Percentiles rank a stretch among this genome's conserved stretches.
These are phyloP conservation scores for Trichoderma sp. DNA, from an alignment of 2,329 filamentous ascomycete genomes.

Conservation along the genomic window DNA sequence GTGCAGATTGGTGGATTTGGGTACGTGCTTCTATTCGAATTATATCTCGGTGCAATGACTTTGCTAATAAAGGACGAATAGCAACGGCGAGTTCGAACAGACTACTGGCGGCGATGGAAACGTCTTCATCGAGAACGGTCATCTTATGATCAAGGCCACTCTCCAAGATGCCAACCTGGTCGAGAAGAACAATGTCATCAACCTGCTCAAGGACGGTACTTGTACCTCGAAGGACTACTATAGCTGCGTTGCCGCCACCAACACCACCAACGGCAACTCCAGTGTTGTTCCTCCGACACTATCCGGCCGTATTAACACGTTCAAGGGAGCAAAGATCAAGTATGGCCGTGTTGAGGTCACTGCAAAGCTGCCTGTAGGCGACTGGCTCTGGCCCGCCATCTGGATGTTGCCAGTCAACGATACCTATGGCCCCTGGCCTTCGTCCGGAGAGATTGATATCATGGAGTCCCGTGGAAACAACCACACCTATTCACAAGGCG, in stretches of 20 bases:
- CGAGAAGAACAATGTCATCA: slow-evolving; percentile 62
- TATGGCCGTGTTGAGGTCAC: slow-evolving; percentile 80
- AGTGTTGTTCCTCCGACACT: slow-evolving; percentile 74
- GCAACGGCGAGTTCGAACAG: slow-evolving; percentile 78
- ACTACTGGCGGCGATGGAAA: slow-evolving; percentile 73
- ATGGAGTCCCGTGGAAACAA: slow-evolving; percentile 80
- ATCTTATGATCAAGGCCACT: slow-evolving; percentile 73
- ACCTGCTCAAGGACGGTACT: slow-evolving; percentile 62
- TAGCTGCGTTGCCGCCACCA: slow-evolving; percentile 67
- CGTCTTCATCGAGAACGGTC: slow-evolving; percentile 66
- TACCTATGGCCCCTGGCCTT: slow-evolving; percentile 74
- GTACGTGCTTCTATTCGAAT: slow-evolving; percentile 46
- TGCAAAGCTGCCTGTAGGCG: slow-evolving; percentile 71
- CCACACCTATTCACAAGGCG: slow-evolving; percentile 69
- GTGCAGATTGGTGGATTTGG: slow-evolving; percentile 73
- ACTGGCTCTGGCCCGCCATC: slow-evolving; percentile 92
- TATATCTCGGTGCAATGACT: background rate
- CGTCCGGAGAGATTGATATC: slow-evolving; percentile 81
- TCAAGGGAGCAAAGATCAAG: slow-evolving; percentile 66
- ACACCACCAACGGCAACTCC: slow-evolving; percentile 66
- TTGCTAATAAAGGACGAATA: slow-evolving; percentile 27
- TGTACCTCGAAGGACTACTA: slow-evolving; percentile 61
- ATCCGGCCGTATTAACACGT: slow-evolving; percentile 76
- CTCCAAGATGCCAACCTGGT: slow-evolving; percentile 67
- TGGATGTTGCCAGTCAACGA: slow-evolving; percentile 78